phyloP scores from a whole-genome alignment of 2,329 filamentous ascomycete genomes.

The Paecilomyces sp. region DNA sequence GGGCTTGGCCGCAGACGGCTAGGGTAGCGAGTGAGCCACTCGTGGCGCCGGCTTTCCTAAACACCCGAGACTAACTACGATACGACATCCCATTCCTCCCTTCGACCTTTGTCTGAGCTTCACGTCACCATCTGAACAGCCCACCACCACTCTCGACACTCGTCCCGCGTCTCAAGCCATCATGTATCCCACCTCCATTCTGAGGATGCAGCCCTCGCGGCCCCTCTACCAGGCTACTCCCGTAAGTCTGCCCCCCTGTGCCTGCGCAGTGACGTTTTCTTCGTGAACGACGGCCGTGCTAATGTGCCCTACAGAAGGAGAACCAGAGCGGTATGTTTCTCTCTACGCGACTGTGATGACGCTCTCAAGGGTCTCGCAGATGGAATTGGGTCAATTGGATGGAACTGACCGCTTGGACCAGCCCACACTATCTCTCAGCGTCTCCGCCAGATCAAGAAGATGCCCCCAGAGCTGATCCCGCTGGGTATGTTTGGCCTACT shows the following conservation, averaged over 20 bases:
- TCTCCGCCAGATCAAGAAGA: constrained; percentile 78
- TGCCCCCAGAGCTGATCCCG: constrained; percentile 89
- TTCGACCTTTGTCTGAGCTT: constrained; percentile 9
- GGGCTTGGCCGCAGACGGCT: constrained; percentile 30
- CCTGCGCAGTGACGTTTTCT: not conserved
- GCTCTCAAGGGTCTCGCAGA: not conserved
- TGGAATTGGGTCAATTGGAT: constrained; percentile 4
- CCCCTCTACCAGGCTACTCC: constrained; percentile 55
- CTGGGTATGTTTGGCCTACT: constrained; percentile 60
- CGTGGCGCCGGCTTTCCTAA: constrained; percentile 27
- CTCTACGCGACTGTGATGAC: not conserved
- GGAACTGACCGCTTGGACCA: constrained; percentile 36
- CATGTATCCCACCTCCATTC: constrained; percentile 60
- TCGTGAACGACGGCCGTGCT: constrained; percentile 24
- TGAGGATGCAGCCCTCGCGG: constrained; percentile 53
- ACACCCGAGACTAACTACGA: constrained; percentile 19
- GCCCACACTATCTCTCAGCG: constrained; percentile 97
- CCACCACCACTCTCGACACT: constrained; percentile 6
- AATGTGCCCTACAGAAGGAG: constrained; percentile 50
- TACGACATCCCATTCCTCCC: constrained; percentile 12
- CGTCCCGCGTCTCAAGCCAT: constrained; percentile 22
- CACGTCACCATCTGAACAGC: constrained; percentile 11
- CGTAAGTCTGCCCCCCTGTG: constrained; percentile 46
- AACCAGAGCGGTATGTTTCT: constrained; percentile 52
- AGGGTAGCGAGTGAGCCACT: constrained; percentile 22